phyloP scores from a whole-genome alignment of 192 early-diverging fungal genomes.

The Coemansia sp. region DNA sequence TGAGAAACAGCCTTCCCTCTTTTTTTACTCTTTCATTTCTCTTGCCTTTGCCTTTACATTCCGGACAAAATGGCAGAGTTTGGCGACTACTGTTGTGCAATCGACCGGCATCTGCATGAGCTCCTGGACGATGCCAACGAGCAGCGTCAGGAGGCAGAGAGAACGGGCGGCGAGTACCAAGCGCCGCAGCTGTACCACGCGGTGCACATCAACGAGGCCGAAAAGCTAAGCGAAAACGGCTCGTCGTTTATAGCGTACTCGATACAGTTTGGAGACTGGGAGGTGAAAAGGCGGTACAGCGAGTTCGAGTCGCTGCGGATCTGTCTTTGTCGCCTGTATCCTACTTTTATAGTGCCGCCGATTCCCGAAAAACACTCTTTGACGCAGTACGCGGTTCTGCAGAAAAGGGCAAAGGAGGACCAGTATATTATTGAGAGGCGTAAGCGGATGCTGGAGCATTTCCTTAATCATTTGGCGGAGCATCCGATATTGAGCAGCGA shows the following conservation, averaged over 20 bases:
- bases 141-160: conserved; percentile 26
- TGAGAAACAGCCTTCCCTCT: background rate
- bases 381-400: conserved; percentile 62
- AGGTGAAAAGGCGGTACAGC: conserved; percentile 83
- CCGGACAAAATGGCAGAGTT: conserved; percentile 20
- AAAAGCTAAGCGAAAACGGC: conserved; percentile 46
- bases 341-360: conserved; percentile 86
- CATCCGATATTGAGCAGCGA: conserved; percentile 84
- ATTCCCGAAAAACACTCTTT: conserved; percentile 98
- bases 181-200: conserved; percentile 39
- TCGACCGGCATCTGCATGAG: conserved; percentile 49
- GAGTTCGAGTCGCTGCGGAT: conserved; percentile 93
- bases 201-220: conserved; percentile 45
- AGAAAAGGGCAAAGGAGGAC: conserved; percentile 90
- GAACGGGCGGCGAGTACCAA: conserved; percentile 29
- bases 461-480: conserved; percentile 84
- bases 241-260: conserved; percentile 49
- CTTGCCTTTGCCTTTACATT: background rate
- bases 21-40: background rate
- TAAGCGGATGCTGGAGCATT: conserved; percentile 90
- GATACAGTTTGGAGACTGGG: conserved; percentile 44
- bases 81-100: conserved; percentile 51
- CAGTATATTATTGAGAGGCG: conserved; percentile 83
- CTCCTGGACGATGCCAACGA: conserved; percentile 45
- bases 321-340: conserved; percentile 74